phyloP scores from a whole-genome alignment of 2,329 filamentous ascomycete genomes.

The Aspergillus terreus region DNA sequence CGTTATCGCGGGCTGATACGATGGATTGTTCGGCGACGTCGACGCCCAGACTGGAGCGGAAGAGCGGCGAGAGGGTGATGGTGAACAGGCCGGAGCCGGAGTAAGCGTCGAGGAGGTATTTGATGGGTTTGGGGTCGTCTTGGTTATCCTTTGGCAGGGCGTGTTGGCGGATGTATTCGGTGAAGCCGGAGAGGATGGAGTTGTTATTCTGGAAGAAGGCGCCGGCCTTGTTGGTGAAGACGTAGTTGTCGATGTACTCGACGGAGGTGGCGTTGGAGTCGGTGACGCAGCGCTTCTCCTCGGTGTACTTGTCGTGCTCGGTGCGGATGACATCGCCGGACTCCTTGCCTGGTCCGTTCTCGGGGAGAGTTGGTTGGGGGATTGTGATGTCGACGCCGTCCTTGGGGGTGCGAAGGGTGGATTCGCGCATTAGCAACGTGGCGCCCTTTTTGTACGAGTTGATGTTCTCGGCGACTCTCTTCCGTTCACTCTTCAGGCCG shows the following conservation, averaged over 20 bases:
- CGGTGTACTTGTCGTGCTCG: conserved; percentile 59
- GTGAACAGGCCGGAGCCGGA: conserved; percentile 97
- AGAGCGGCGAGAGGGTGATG: conserved; percentile 80
- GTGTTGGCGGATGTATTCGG: conserved; percentile 76
- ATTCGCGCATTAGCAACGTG: conserved; percentile 85
- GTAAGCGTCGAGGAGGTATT: conserved; percentile 94
- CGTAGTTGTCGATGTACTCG: conserved; percentile 81
- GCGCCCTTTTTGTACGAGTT: conserved; percentile 73
- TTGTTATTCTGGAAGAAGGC: conserved; percentile 99
- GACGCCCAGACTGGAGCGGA: conserved; percentile 78
- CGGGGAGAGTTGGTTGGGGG: conserved; percentile 18
- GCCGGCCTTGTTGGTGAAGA: conserved; percentile 87
- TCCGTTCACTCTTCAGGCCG: conserved; percentile 76
- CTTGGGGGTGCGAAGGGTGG: conserved; percentile 59
- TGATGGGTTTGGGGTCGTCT: conserved; percentile 51
- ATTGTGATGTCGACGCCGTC: conserved; percentile 16
- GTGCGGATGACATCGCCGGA: conserved; percentile 49
- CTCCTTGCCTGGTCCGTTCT: conserved; percentile 25
- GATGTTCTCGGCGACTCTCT: conserved; percentile 67
- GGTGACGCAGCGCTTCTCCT: conserved; percentile 85
- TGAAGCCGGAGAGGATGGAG: conserved; percentile 85
- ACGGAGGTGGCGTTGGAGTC: conserved; percentile 77
- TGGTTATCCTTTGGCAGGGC: conserved; percentile 56
- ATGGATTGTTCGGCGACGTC: conserved; percentile 83
- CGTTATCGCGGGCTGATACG: conserved; percentile 73